A percentile compares a stretch with the other conserved stretches of the same genome.
Conservation (phyloP, 2,329 filamentous ascomycete genomes). For the Orbilia ellipsospora region DNA sequence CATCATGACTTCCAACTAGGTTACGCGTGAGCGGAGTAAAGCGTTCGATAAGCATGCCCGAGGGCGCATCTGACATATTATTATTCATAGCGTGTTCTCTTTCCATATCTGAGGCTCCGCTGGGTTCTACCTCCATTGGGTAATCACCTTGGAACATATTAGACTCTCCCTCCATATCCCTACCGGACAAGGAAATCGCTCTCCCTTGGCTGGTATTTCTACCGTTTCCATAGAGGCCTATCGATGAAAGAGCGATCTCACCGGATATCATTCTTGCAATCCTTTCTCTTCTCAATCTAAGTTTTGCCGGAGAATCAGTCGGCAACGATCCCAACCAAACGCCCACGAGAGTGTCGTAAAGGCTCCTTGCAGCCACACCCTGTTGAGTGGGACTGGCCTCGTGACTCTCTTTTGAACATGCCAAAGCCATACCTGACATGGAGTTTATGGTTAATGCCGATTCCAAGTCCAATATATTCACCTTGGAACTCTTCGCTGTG, state of each 20-base stretch:
- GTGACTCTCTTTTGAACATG: neutral
- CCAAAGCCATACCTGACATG: neutral
- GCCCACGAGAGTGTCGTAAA: slow-evolving; percentile 36
- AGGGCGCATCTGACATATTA: neutral
- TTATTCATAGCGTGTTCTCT: slow-evolving; percentile 5
- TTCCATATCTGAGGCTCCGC: neutral
- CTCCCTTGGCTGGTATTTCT: neutral
- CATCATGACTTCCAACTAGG: slow-evolving; percentile 11
- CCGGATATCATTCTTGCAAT: slow-evolving; percentile 45
- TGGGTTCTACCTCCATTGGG: neutral
- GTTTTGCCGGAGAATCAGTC: slow-evolving; percentile 10
- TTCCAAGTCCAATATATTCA: slow-evolving; percentile 19
- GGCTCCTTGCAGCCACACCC: neutral
- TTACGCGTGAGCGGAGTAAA: slow-evolving; percentile 29
- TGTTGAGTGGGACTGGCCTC: neutral
- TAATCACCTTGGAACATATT: neutral
- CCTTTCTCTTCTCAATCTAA: slow-evolving; percentile 42
- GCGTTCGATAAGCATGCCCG: slow-evolving; percentile 29
- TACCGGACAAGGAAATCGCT: no score
- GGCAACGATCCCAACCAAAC: slow-evolving; percentile 41
- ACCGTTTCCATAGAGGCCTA: slow-evolving; percentile 21
- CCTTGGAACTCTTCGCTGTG: neutral
- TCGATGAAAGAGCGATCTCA: slow-evolving; percentile 30
- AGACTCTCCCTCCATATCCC: no score
- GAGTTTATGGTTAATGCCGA: neutral